Evolutionary conservation across 176 grass and related monocot species (phyloP).

Genomic region (Poa pratensis): DNA sequence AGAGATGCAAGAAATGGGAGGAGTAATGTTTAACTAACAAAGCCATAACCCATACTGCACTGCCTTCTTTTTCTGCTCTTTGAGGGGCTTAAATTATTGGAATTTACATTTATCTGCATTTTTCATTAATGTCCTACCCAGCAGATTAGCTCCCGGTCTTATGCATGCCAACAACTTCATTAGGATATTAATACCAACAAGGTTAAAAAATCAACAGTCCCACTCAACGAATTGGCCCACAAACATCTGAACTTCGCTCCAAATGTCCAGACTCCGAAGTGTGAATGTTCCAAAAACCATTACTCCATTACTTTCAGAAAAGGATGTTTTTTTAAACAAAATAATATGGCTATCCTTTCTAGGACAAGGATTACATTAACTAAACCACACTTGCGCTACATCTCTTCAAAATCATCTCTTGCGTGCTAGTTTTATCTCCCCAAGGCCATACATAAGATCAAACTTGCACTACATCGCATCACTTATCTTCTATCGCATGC

Average conservation of each 20-base stretch:
- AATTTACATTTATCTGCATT: not conserved
- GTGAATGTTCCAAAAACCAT: constrained; percentile 35
- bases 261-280: constrained; percentile 40
- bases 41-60: not conserved
- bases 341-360: constrained; percentile 27
- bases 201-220: not conserved
- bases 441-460: constrained; percentile 28
- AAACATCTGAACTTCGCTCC: constrained; percentile 51
- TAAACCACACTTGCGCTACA: not conserved
- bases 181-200: not conserved
- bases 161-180: constrained; percentile 15
- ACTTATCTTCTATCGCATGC: not conserved
- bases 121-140: not conserved
- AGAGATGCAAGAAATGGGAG: constrained; percentile 13
- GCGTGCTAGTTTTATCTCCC: constrained; percentile 24
- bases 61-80: not conserved
- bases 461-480: not conserved
- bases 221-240: not conserved
- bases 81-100: not conserved
- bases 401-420: not conserved
- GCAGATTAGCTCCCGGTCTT: not conserved
- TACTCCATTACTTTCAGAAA: constrained; percentile 31
- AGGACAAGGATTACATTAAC: constrained; percentile 21
- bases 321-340: constrained; percentile 24
- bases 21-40: constrained; percentile 34